Percentiles rank a stretch among this genome's conserved stretches.
These are phyloP conservation scores for Pseudocercospora eumusae DNA, from an alignment of 2,329 filamentous ascomycete genomes.

Conservation along the genomic window DNA sequence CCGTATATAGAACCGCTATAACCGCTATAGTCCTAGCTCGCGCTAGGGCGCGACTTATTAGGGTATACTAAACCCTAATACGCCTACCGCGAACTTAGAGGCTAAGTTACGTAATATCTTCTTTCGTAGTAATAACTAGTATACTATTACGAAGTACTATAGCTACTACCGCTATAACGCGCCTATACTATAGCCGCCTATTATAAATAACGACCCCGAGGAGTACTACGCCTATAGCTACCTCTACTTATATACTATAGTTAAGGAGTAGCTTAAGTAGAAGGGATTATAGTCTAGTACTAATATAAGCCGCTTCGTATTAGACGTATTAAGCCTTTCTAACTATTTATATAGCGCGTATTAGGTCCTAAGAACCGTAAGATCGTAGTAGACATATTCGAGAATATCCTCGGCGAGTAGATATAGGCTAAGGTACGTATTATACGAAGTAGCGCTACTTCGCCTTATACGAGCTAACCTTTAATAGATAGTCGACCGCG, in stretches of 20 bases:
- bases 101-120: not conserved
- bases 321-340: no score
- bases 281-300: not conserved
- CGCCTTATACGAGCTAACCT: no score
- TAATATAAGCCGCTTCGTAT: no score
- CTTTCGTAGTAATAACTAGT: not conserved
- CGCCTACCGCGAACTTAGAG: not conserved
- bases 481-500: no score
- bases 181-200: not conserved
- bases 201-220: not conserved
- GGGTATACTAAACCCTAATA: not conserved
- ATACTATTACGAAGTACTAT: conserved; percentile 1
- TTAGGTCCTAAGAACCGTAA: no score
- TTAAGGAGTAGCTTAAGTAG: not conserved
- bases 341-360: not conserved
- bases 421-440: no score
- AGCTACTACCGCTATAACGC: not conserved
- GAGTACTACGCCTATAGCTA: not conserved
- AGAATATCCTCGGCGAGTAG: no score
- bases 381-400: no score
- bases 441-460: no score
- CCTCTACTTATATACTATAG: not conserved
- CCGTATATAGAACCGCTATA: not conserved
- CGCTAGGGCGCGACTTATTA: not conserved
- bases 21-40: not conserved